A percentile compares a stretch with the other conserved stretches of the same genome.
These are phyloP conservation scores for Eucalyptus melliodora DNA, from an alignment of 345 rosid species.

Conservation along the genomic window DNA sequence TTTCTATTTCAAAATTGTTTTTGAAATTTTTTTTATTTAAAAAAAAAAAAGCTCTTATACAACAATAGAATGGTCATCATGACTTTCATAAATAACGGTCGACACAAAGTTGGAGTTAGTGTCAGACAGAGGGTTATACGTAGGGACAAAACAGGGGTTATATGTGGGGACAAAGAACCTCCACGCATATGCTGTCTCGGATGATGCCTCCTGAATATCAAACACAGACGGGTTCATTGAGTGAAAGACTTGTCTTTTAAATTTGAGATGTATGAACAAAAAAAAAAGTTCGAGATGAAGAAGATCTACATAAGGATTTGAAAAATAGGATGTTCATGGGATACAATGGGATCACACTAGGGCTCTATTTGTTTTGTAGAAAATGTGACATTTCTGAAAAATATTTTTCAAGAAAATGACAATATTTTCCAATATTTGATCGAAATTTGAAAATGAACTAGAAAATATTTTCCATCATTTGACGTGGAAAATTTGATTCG, in stretches of 20 bases:
- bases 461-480: too few species aligned
- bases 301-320: neutral
- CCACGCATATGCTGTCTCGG: neutral
- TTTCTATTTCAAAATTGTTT: too few species aligned
- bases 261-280: neutral
- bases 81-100: fast-evolving
- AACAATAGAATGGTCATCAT: fast-evolving
- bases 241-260: neutral
- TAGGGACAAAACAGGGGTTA: too few species aligned
- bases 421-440: fast-evolving
- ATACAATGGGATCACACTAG: neutral
- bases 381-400: fast-evolving
- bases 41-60: fast-evolving
- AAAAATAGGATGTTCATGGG: neutral
- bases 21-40: too few species aligned
- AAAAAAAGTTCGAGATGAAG: neutral
- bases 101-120: too few species aligned
- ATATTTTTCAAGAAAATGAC: fast-evolving
- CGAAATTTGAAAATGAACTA: too few species aligned
- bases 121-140: neutral
- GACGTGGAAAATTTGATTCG: too few species aligned
- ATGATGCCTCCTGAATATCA: neutral
- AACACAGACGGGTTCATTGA: fast-evolving
- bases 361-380: fast-evolving
- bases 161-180: neutral